Evolutionary conservation across 192 early-diverging fungal genomes (phyloP).

Genomic region (Umbelopsis ramanniana): DNA sequence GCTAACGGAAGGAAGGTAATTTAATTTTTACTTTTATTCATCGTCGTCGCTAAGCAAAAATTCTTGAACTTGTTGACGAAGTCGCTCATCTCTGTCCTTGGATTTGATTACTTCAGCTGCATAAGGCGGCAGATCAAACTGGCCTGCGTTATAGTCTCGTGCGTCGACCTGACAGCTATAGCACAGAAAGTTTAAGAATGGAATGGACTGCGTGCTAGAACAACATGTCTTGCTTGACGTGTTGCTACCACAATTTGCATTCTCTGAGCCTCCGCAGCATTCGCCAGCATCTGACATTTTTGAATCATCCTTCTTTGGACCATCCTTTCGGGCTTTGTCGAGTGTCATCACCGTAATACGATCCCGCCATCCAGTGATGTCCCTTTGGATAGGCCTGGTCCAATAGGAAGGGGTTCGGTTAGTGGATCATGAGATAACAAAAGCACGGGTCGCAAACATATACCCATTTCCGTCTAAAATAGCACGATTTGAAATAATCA

Average conservation of each 20-base stretch:
- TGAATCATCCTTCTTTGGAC: background rate
- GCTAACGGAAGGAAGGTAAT: background rate
- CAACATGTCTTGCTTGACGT: background rate
- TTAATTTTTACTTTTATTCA: conserved; percentile 22
- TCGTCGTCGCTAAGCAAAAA: conserved; percentile 66
- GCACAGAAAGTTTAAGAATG: conserved; percentile 37
- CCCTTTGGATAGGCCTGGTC: conserved; percentile 47
- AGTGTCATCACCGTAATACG: conserved; percentile 47
- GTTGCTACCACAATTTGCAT: conserved; percentile 14
- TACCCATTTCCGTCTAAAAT: background rate
- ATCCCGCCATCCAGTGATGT: conserved; percentile 52
- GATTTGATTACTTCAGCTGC: conserved; percentile 42
- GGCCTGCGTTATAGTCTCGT: conserved; percentile 38
- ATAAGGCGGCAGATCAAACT: conserved; percentile 48
- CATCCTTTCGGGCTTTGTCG: background rate
- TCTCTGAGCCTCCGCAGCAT: conserved; percentile 23
- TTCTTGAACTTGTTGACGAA: conserved; percentile 66
- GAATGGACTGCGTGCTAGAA: background rate
- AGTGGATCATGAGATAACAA: background rate
- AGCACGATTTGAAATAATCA: background rate
- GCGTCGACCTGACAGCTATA: conserved; percentile 58
- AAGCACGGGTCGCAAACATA: background rate
- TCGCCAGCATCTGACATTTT: conserved; percentile 25
- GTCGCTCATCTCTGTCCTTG: conserved; percentile 44
- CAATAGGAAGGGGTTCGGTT: conserved; percentile 9